Evolutionary conservation across 305 asterid genomes (phyloP).

Genomic region (Rubia peregrina): DNA sequence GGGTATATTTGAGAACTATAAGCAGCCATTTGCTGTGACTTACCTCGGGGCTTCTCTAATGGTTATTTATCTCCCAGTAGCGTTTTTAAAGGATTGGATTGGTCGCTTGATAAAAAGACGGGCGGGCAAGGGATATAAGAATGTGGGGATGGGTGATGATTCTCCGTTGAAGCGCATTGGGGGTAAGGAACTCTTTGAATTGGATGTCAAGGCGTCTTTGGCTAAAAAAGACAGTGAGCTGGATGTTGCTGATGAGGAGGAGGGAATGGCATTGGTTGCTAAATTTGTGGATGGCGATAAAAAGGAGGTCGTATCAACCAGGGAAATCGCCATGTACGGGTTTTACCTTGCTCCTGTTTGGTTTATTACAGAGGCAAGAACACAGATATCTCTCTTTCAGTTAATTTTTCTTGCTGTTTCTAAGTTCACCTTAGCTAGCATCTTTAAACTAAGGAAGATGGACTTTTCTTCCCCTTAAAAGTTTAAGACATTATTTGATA

Average conservation of each 20-base stretch:
- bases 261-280: slow-evolving; percentile 59
- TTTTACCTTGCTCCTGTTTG: slow-evolving; percentile 90
- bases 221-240: slow-evolving; percentile 52
- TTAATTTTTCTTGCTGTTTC: background rate
- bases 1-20: slow-evolving; percentile 89
- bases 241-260: slow-evolving; percentile 51
- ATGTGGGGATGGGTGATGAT: slow-evolving; percentile 24
- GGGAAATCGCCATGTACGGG: slow-evolving; percentile 79
- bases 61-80: slow-evolving; percentile 92
- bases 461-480: background rate
- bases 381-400: slow-evolving; percentile 4
- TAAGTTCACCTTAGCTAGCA: background rate
- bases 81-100: slow-evolving; percentile 73
- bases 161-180: slow-evolving; percentile 57
- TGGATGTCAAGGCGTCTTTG: slow-evolving; percentile 59
- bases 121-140: slow-evolving; percentile 29
- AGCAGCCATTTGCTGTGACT: slow-evolving; percentile 98
- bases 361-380: slow-evolving; percentile 82
- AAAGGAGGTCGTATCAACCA: slow-evolving; percentile 53
- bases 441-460: background rate
- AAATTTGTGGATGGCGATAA: slow-evolving; percentile 36
- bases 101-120: slow-evolving; percentile 47
- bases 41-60: slow-evolving; percentile 93
- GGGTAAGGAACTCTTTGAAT: slow-evolving; percentile 54
- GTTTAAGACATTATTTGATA: background rate